Base-by-base conservation (phyloP, 176 grass and related monocot genomes). In the Raddia guianensis region DNA sequence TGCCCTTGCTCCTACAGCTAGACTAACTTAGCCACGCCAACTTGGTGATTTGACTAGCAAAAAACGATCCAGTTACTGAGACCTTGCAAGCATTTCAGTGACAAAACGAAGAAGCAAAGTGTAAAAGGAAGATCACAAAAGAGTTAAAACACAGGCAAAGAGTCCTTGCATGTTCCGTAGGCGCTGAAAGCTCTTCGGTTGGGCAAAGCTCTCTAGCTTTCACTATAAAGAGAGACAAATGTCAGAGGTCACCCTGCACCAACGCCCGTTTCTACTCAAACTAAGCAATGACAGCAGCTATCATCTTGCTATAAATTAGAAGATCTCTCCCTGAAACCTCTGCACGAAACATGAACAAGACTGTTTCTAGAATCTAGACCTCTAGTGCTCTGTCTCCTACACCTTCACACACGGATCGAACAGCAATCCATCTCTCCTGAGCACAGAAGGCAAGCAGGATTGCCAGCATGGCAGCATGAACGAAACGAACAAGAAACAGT, bases 1-100 rank as follows among this genome's bases (percentile, higher is more conserved):
- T 73, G 57, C 15, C 46, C 80, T 73, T 73, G 32, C 12, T 73
- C 19, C 58, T 74, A 18, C n/a, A 56, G 53, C 53, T 54, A 21
- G n/a, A 68, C 7, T 82, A 57, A 2, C 12, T 18, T 53, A 45
- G n/a, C 12, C 53, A n/a, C 53, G 16, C 7, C 16, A 56, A 56
- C 53, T 56, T 8, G 53, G 16, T 56, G 16, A n/a, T 8, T 56
- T 56, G 6, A n/a, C 6, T 56, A 8, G 53, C 6, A 56, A n/a
- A 56, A 56, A n/a, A 56, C 3, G 53, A 56, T n/a, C 16, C 2
- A n/a, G 15, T n/a, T 56, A n/a, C 2, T 56, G 53, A 56, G 15
- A 56, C n/a, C 16, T 56, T 8, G 16, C 7, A 56, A 56, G 16
- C 16, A 51, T 69, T 21, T 69, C 50, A 27, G 21, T 42, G 9